phyloP scores from a whole-genome alignment of 2,329 filamentous ascomycete genomes.

The Orbilia blumenaviensis region DNA sequence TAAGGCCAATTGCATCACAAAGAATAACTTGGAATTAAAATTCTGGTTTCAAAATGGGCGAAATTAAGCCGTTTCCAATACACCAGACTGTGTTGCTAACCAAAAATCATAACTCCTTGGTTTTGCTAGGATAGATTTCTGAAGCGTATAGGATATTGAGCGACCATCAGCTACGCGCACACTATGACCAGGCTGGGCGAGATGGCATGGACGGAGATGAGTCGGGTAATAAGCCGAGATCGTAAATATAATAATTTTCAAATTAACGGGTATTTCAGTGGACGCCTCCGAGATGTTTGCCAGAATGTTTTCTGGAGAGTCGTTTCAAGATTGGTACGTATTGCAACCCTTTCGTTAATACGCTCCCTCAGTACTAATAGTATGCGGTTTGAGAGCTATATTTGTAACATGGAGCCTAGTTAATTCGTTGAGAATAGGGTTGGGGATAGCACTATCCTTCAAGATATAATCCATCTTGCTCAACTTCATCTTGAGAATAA shows the following conservation, averaged over 20 bases:
- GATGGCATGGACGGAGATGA: constrained; percentile 21
- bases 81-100: constrained; percentile 15
- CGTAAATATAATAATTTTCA: neutral
- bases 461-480: constrained; percentile 27
- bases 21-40: neutral
- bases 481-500: constrained; percentile 13
- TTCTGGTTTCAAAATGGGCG: neutral
- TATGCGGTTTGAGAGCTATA: neutral
- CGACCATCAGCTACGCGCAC: constrained; percentile 17
- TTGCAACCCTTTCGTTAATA: neutral
- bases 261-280: neutral
- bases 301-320: constrained; percentile 36
- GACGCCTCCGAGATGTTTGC: constrained; percentile 39
- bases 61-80: neutral
- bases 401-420: no score
- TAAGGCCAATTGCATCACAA: no score
- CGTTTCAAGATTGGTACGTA: constrained; percentile 35
- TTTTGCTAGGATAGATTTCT: constrained; percentile 14
- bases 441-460: constrained; percentile 40
- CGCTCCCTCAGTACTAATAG: neutral
- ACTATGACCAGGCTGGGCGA: constrained; percentile 29
- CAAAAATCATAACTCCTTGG: constrained; percentile 13
- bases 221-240: neutral
- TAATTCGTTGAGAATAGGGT: no score
- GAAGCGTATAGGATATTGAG: constrained; percentile 34